Percentiles rank a stretch among this genome's conserved stretches.
Evolutionary conservation across 2,329 filamentous ascomycete genomes (phyloP).

Genomic region (Cyanodermella asteris): DNA sequence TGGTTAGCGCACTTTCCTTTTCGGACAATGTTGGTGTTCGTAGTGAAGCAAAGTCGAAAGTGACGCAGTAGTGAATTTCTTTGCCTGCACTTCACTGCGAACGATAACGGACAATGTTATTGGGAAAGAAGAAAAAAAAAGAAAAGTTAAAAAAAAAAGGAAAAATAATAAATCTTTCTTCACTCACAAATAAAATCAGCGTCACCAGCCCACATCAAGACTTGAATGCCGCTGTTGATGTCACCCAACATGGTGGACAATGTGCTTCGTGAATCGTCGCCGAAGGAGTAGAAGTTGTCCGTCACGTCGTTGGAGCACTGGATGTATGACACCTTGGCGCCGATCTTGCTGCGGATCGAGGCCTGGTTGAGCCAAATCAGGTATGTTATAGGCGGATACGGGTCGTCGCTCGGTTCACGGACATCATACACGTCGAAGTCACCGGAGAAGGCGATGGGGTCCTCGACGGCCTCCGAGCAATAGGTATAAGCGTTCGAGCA

Average conservation of each 20-base stretch:
- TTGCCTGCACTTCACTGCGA: too few species aligned
- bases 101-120: too few species aligned
- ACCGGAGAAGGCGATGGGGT: conserved; percentile 11
- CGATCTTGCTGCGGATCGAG: conserved; percentile 21
- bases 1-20: too few species aligned
- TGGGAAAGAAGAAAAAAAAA: too few species aligned
- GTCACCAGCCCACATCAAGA: conserved; percentile 34
- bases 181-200: conserved; percentile 38
- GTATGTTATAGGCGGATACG: conserved; percentile 21
- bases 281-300: conserved; percentile 18
- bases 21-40: too few species aligned
- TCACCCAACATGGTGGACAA: conserved; percentile 22
- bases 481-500: conserved; percentile 15
- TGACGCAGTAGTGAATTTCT: too few species aligned
- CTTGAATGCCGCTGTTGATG: conserved; percentile 25
- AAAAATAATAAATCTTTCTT: too few species aligned
- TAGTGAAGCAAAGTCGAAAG: too few species aligned
- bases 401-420: conserved; percentile 16
- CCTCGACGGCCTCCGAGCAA: conserved; percentile 19
- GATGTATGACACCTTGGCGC: conserved; percentile 20
- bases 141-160: too few species aligned
- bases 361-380: conserved; percentile 18
- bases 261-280: conserved; percentile 23
- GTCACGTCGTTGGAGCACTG: conserved; percentile 20
- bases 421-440: conserved; percentile 28